These are phyloP conservation scores for Cladosporium sp. DNA, from an alignment of 2,329 filamentous ascomycete species.

Conservation along the genomic window DNA sequence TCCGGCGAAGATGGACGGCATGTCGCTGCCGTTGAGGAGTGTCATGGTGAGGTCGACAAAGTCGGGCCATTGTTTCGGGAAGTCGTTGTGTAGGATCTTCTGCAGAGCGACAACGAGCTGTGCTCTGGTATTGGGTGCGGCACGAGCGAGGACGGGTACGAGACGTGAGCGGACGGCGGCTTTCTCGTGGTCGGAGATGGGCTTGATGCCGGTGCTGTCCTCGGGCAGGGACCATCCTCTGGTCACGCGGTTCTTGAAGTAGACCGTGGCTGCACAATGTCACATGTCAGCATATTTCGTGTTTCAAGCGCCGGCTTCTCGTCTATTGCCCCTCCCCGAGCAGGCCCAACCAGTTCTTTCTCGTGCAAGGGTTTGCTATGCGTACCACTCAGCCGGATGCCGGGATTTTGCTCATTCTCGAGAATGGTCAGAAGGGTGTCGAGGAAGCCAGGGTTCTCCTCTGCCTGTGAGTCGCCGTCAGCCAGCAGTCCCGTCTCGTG, in stretches of 20 bases:
- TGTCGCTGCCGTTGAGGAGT: conserved; percentile 82
- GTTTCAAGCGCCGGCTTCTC: background rate
- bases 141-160: conserved; percentile 81
- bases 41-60: conserved; percentile 92
- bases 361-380: conserved; percentile 23
- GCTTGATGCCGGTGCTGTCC: conserved; percentile 56
- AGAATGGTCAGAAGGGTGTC: conserved; percentile 89
- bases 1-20: conserved; percentile 84
- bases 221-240: conserved; percentile 83
- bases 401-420: conserved; percentile 80
- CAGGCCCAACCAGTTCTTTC: background rate
- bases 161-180: conserved; percentile 80
- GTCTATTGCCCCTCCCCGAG: background rate
- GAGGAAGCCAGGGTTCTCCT: conserved; percentile 85
- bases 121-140: conserved; percentile 74
- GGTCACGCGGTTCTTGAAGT: conserved; percentile 96
- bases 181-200: conserved; percentile 88
- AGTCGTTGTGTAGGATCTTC: conserved; percentile 94
- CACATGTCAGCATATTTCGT: conserved; percentile 17
- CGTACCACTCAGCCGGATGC: conserved; percentile 85
- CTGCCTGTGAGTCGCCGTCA: conserved; percentile 61
- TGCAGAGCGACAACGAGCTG: conserved; percentile 93
- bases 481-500: conserved; percentile 16
- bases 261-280: conserved; percentile 73
- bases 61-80: conserved; percentile 88